phyloP scores from a whole-genome alignment of 2,329 filamentous ascomycete species.

The Ophiobolus disseminans region DNA sequence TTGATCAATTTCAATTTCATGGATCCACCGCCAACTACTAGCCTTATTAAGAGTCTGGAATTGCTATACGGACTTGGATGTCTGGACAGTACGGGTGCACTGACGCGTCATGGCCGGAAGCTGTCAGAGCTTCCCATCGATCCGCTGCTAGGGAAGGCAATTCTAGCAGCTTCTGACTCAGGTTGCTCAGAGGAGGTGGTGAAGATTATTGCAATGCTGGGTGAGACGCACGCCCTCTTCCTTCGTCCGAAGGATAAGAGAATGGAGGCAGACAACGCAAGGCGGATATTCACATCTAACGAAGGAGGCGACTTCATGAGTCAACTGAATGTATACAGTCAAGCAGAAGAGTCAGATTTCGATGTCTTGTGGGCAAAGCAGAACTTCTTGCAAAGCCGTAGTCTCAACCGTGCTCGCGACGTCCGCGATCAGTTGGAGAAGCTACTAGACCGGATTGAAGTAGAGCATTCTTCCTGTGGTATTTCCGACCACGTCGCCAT shows the following conservation, averaged over 20 bases:
- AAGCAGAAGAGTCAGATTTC: constrained; percentile 94
- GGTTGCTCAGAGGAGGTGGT: constrained; percentile 94
- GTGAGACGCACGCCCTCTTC: constrained; percentile 87
- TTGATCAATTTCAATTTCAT: constrained; percentile 95
- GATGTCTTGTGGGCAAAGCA: constrained; percentile 86
- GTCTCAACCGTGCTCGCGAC: constrained; percentile 86
- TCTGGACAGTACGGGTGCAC: constrained; percentile 83
- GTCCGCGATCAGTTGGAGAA: constrained; percentile 91
- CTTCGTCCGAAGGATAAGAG: constrained; percentile 98
- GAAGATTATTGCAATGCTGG: constrained; percentile 92
- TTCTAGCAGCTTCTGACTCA: constrained; percentile 86
- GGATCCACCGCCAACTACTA: constrained; percentile 92
- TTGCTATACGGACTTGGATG: constrained; percentile 90
- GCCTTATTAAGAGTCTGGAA: constrained; percentile 87
- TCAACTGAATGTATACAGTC: constrained; percentile 90
- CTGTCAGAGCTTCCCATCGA: constrained; percentile 97
- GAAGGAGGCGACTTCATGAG: constrained; percentile 84
- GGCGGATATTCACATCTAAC: constrained; percentile 79
- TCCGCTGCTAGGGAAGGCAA: constrained; percentile 86
- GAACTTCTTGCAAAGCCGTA: constrained; percentile 91
- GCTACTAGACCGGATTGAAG: constrained; percentile 91
- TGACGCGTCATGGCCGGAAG: constrained; percentile 89
- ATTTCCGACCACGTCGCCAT: constrained; percentile 77
- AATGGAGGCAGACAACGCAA: constrained; percentile 89
- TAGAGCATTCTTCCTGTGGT: constrained; percentile 72